Evolutionary conservation across 164 flowering plant genomes (phyloP), one percentile per base, ranked within the genome.

Genomic region (Houttuynia cordata): DNA sequence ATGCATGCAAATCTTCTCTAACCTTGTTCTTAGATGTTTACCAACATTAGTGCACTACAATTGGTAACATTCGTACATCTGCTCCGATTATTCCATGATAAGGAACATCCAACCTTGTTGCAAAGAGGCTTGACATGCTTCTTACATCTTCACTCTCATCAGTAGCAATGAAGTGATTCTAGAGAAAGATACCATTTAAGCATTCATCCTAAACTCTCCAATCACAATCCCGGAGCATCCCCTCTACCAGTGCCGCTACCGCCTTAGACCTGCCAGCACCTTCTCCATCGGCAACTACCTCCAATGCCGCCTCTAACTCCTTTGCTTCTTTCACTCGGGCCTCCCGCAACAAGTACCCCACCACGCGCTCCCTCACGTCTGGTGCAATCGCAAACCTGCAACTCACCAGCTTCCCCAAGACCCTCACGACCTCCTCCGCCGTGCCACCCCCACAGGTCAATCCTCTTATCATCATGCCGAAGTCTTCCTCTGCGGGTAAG

Each of bases 291-390:
- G 51, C 59, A 37, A 58, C 39, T 0, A 57, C 12, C 20, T 49
- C 62, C 51, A 65, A 19, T 14, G 62, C 62, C 0, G 25, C 51
- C 51, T 57, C 58, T 34, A 65, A 10, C 52, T 58, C 67, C 24
- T 30, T 15, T 0, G 67, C 67, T n/a, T 65, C 67, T 19, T 52
- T 58, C 56, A 65, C 67, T 37, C 67, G 34, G 13, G 67, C 67
- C 57, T 65, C 67, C 39, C 67, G 57, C 62, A 65, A 58, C 67
- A 65, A 40, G 37, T 62, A 21, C 57, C 47, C 51, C 22, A 25
- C 51, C 45, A 65, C 62, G 34, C 56, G 19, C 25, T 23, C 51
- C 51, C 62, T 37, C 58, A 53, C 39, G 17, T 58, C 57, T 21
- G 19, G n/a, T 22, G 37, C 51, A 15, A 61, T 56, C 22, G 40